Conservation (phyloP, 75 land plant genomes). For the Selaginella moellendorffii region DNA sequence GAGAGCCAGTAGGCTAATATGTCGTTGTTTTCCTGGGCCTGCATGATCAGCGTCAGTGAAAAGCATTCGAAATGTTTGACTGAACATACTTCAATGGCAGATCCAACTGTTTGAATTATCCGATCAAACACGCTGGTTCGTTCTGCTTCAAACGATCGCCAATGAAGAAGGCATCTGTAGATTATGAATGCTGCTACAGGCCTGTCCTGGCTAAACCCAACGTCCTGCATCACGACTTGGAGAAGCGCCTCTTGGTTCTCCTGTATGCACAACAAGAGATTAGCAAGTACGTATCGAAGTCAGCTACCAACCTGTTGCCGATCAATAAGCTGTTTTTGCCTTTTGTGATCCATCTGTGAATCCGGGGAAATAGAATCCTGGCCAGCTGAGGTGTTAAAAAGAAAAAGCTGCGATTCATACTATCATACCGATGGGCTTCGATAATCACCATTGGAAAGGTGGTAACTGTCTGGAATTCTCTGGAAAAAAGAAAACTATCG, state of each 20-base stretch:
- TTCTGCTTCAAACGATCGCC: slow-evolving; percentile 92
- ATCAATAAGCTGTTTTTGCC: slow-evolving; percentile 60
- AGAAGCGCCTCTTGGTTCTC: slow-evolving; percentile 75
- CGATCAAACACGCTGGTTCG: slow-evolving; percentile 82
- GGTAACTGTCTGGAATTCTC: slow-evolving; percentile 64
- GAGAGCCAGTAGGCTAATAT: slow-evolving; percentile 80
- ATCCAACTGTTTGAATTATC: slow-evolving; percentile 68
- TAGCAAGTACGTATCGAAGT: background rate
- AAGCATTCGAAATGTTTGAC: background rate
- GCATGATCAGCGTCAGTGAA: too few species aligned
- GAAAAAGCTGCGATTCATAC: slow-evolving; percentile 11
- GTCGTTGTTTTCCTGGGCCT: slow-evolving; percentile 49
- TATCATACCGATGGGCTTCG: slow-evolving; percentile 12
- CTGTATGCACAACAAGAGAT: slow-evolving; percentile 21
- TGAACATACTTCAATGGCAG: slow-evolving; percentile 66
- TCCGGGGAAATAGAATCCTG: slow-evolving; percentile 20
- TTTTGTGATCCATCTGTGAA: slow-evolving; percentile 37
- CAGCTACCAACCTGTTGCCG: slow-evolving; percentile 51
- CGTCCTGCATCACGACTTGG: slow-evolving; percentile 60
- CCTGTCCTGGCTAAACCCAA: slow-evolving; percentile 55
- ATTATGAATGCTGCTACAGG: slow-evolving; percentile 72
- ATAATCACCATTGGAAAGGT: slow-evolving; percentile 46
- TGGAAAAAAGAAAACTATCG: slow-evolving; percentile 22
- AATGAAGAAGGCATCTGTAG: slow-evolving; percentile 77
- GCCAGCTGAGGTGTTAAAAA: background rate